Evolutionary conservation across 768 basidiomycete species (phyloP), one percentile per base, ranked within the genome.

Genomic region (Lactifluus subvellereus): DNA sequence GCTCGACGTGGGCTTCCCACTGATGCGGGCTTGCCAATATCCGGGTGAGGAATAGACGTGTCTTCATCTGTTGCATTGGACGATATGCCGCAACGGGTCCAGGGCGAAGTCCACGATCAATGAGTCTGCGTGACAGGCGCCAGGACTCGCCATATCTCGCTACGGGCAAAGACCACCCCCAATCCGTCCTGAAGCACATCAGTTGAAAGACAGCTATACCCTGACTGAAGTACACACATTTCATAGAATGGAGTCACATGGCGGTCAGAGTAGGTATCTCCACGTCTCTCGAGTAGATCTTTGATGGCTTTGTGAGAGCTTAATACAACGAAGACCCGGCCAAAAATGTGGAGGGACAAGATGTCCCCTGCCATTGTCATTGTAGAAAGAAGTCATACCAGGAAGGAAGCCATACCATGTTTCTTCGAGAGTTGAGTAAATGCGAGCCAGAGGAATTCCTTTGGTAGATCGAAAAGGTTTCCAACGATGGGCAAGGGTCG

Each of bases 401-500:
- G 42, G 42, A 4, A 43, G 27, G 33, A 32, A n/a, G 4, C 13
- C 57, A 37, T 48, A 64, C 58, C 62, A 22, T 64, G 33, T 33
- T 27, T 54, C 45, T 54, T 54, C 13, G 62, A 58, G 6, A 45
- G 13, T 2, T 52, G 38, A 3, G 52, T 18, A 37, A 54, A 60
- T 16, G 22, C 20, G 22, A 60, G 43, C 62, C 62, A 64, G n/a
- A 42, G 40, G 10, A 18, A 60, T 6, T 53, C 49, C 35, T 48
- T 60, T 27, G 62, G 62, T 6, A 60, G 40, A 33, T 64, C 58
- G 2, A 60, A 18, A 20, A 64, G 52, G 42, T 64, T 64, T 2
- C 62, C 62, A 2, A 64, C 20, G 10, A 64, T 11, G 4, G 62
- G 62, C 6, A 60, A 38, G 1, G 58, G 58, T 42, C 30, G 49